Base-by-base conservation (phyloP, 2,329 filamentous ascomycete species). In the Microcera coccophila region DNA sequence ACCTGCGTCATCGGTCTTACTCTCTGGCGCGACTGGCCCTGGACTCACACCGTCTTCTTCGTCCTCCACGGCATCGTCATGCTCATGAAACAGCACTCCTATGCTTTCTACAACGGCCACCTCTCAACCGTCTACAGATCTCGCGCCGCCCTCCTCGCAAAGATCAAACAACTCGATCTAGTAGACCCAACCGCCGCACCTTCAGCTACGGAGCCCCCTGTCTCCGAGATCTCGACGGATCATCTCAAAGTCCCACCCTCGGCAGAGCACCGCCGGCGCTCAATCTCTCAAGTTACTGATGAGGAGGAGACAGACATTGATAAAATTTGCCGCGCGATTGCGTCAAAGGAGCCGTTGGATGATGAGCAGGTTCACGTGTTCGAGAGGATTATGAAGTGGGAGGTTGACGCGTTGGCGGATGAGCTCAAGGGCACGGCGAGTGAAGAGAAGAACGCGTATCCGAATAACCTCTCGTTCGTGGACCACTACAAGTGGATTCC, bases 71-170 rank as follows among this genome's bases (percentile, higher is more conserved):
- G 81, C 12, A 67, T 90, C 42, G 79, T 85, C 3, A 84, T 90
- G 74, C 61, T 90, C 18, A 90, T 90, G 87, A 91, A 91, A 68
- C 85, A 89, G 64, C 87, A 90, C 60, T 85, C 82, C 15, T 90
- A 87, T 57, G 76, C 83, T 4, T 88, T 87, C 53, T 90, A 88
- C 63, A 90, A 90, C 54, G 86, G 87, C 5, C 78, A 90, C 49
- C 69, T 84, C 38, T 88, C 77, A 3, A 75, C 78, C 16, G 68
- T 79, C 3, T 79, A 81, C 56, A 73, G 76, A 44, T 70, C 69
- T 42, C 69, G 76, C 2, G 52, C 58, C 10, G 57, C 62, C n/a
- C 61, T 79, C n/a, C 59, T 69, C 9, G 58, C 53, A 4, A 73
- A 70, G 44, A 62, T 87, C 19, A 72, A 76, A 42, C 73, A 81